Evolutionary conservation across 495 filamentous ascomycete species (phyloP), one percentile per base, ranked within the genome.

Genomic region (Rhypophila decipiens): DNA sequence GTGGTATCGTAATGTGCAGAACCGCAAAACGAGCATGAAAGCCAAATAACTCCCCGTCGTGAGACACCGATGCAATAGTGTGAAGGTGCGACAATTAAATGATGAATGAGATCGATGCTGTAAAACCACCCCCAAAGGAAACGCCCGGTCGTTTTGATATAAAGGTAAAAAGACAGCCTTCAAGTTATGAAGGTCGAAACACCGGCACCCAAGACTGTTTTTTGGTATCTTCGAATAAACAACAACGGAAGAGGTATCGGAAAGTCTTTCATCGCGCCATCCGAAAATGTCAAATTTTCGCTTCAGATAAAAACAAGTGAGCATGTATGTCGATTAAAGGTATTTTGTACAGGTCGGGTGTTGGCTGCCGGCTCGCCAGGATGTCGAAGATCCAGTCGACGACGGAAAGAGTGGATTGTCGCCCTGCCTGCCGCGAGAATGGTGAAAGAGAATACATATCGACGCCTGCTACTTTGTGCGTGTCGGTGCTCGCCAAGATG

Each of bases 401-500:
- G 55, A 47, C 50, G 37, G 43, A 34, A 22, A 40, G 31, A 39
- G 46, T 11, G 39, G 39, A 24, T 51, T 56, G 47, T 57, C 46
- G 47, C 55, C 59, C 49, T 49, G 64, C 57, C 64, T 61, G 57
- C 55, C 49, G 43, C 42, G 41, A 58, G 45, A 54, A 52, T 18
- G 24, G 20, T 18, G 38, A 59, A 48, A 45, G 36, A 56, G 42
- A 27, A 53, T n/a, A n/a, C n/a, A n/a, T n/a, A 63, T 65, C 59
- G 61, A 65, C 66, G 58, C 53, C 64, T 59, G 62, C 64, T 59
- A 50, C 31, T 39, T 48, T 56, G n/a, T 47, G 15, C 39, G 31
- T 41, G 36, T 60, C 58, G 63, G 63, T 64, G 65, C 53, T 54
- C 61, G 63, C 64, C 63, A 67, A 62, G 64, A 68, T 61, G 57